Base-by-base conservation (phyloP, 176 grass and related monocot species). In the Musa itinerans region DNA sequence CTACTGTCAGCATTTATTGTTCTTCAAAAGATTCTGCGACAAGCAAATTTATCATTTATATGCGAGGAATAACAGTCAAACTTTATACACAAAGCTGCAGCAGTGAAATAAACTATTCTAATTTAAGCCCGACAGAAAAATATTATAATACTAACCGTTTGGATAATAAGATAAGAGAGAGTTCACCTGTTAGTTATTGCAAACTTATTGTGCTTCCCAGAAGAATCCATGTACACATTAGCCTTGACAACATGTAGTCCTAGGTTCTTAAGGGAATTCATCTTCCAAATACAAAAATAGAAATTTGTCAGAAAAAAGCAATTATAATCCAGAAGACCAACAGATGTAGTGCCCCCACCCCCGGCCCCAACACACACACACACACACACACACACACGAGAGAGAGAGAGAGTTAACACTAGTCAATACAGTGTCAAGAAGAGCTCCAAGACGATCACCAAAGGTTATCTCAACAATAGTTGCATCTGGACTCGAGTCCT, bases 221-320 rank as follows among this genome's bases (percentile, higher is more conserved):
- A 81, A 84, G 95, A 83, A 89, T 99, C 95, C 0, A 94, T 83
- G 82, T 78, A 91, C 48, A 91, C 95, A 62, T 89, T 94, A 71
- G 95, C 95, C 85, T 99, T 99, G 19, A 86, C 78, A 76, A 99
- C 95, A 89, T 99, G 89, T 80, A 99, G 78, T 76, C 95, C 90
- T 74, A 99, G 78, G 63, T 84, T 87, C 81, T 85, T 99, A 20
- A 99, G 79, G 26, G 95, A 81, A 77, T 52, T 94, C 95, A 99
- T 94, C 95, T 99, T 71, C 68, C 82, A 19, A 68, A 76, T 19
- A 71, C 69, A 83, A 9, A 83, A 58, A 86, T 10, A 34, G 76
- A 34, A 50, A 70, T 17, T 13, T 10, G 34, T 70, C 16, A 70
- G 68, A 51, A 70, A 50, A 12, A 11, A 16, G n/a, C 65, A 15